Evolutionary conservation across 768 basidiomycete genomes (phyloP), one percentile per base, ranked within the genome.

Genomic region (Gyrodon lividus): DNA sequence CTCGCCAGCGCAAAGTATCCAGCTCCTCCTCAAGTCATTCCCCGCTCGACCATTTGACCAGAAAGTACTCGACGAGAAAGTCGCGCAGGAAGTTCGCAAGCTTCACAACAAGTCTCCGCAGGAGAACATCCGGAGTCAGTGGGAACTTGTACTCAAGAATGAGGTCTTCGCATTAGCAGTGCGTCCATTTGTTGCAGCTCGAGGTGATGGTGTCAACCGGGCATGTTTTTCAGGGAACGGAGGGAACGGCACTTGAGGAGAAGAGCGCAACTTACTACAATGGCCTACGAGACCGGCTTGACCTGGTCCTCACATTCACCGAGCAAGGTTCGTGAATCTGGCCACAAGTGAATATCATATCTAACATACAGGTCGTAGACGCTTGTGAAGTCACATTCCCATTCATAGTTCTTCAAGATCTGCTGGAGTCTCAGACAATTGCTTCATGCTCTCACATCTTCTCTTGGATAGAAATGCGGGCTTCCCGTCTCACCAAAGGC

Each of bases 361-460:
- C 54, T 43, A 23, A 52, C 50, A 31, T 37, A 5, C 56, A 23
- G 7, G n/a, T 7, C 35, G 9, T 38, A 90, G 89, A 90, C 61
- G 86, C 83, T n/a, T 89, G 86, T 59, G 91, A 93, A 55, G 75
- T 78, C 35, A 78, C 78, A 2, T 84, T 92, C 55, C 84, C 90
- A 1, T 84, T 93, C 54, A 74, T 74, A 30, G 75, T 89, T 13
- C 78, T 93, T 1, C 86, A 91, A 63, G 90, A 92, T 60, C 75
- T 95, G 17, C 74, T 95, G 45, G 92, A 95, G 67, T 84, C 82
- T 1, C 90, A 93, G 56, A 93, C 92, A 6, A 87, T 95, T 55
- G 68, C 75, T 1, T 92, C 89, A 16, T 94, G 92, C 63, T 89
- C 89, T 9, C 84, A 88, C 56, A 82, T 95, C 20, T 92, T 94